Percentiles rank a stretch among this genome's conserved stretches.
Evolutionary conservation across 2,329 filamentous ascomycete genomes (phyloP).

Genomic region (Sporothrix luriei): DNA sequence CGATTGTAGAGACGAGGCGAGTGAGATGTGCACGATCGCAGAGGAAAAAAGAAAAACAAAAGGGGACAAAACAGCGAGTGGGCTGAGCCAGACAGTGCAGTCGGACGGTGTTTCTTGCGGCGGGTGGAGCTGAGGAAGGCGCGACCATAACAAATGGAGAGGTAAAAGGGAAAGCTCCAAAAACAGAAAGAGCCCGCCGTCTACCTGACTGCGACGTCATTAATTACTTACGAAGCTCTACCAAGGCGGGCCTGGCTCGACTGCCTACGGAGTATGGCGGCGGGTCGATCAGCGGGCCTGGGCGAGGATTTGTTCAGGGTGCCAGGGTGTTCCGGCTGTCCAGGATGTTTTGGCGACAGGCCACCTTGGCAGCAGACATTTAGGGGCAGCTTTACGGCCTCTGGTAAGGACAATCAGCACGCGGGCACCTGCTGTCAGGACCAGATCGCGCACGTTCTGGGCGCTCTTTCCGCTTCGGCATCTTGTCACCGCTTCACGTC

Average conservation of each 20-base stretch:
- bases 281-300: slow-evolving; percentile 23
- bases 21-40: background rate
- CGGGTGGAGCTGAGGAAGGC: background rate
- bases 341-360: too few species aligned
- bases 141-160: too few species aligned
- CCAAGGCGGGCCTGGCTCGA: background rate
- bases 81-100: too few species aligned
- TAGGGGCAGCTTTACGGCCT: background rate
- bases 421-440: background rate
- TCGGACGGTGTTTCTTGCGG: too few species aligned
- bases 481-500: background rate
- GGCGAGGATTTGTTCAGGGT: background rate
- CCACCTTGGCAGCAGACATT: background rate
- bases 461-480: too few species aligned
- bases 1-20: background rate
- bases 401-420: background rate
- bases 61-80: too few species aligned
- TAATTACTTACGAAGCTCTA: too few species aligned
- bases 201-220: background rate
- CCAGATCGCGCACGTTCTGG: background rate
- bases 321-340: background rate
- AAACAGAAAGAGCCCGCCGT: slow-evolving; percentile 10
- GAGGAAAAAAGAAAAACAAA: background rate
- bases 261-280: background rate
- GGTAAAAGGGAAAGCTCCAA: background rate